Evolutionary conservation across 2,329 filamentous ascomycete genomes (phyloP), one percentile per base, ranked within the genome.

Genomic region (Neofusicoccum sp.): DNA sequence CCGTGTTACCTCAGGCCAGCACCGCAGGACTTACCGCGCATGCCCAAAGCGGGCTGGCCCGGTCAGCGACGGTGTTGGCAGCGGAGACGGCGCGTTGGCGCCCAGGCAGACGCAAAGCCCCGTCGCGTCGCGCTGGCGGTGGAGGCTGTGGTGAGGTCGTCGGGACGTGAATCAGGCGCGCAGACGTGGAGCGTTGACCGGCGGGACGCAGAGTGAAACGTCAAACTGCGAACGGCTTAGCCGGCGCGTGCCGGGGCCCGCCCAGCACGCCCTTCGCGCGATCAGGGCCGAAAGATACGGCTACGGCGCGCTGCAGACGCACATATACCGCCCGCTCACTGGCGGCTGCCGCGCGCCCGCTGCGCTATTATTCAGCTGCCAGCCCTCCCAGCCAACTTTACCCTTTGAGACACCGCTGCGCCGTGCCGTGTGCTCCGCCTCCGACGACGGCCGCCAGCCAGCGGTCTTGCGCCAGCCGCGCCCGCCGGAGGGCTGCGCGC

Each of bases 21-120:
- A n/a, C n/a, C 12, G 26, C 9, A 24, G 26, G 36, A 20, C 20
- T 41, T 16, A 48, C 45, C 45, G 45, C 28, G 28, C 28, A 14
- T 14, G 12, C 45, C 11, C 14, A n/a, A 48, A 16, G 20, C 26
- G 51, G 20, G 9, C 20, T 43, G 34, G n/a, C 36, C 26, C 9
- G 30, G 36, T 33, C 31, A 43, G 38, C 51, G 38, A 26, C 51
- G 51, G 51, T 56, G 51, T 56, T 41, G 11, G 30, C 51, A 38
- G 49, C 49, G 20, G 49, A 31, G 24, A 28, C 16, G 43, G 51
- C 20, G 34, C 28, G 16, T 31, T 8, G 24, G 44, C 24, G 28
- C 34, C 20, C 20, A 54, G 49, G 49, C 49, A 54, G 38, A 41
- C 31, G 20, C 20, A 20, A 20, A 20, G 20, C 20, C 20, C 20